Conservation (phyloP, 257 asterid genomes). For the Datura wrightii region DNA sequence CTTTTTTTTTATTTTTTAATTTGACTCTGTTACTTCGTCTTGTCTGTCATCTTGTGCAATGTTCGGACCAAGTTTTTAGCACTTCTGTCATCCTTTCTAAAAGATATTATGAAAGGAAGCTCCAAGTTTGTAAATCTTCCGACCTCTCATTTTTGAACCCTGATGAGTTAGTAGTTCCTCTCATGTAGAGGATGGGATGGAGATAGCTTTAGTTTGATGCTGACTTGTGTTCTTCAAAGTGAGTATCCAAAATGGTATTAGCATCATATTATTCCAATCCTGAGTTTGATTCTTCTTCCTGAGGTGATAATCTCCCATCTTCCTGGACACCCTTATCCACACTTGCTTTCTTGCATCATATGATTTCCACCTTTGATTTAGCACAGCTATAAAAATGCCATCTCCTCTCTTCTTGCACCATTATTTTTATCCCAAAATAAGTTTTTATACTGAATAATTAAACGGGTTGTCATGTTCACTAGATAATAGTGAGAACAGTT, state of each 20-base stretch:
- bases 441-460: neutral
- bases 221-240: constrained; percentile 26
- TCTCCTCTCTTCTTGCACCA: neutral
- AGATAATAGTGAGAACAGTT: neutral
- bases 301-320: constrained; percentile 17
- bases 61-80: constrained; percentile 20
- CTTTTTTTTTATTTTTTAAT: neutral
- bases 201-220: constrained; percentile 24
- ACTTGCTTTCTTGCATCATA: constrained; percentile 10
- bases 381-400: neutral
- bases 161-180: neutral
- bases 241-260: neutral
- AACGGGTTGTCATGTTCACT: constrained; percentile 17
- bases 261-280: constrained; percentile 1
- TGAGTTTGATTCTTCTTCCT: constrained; percentile 1
- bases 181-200: constrained; percentile 6
- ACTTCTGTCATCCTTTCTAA: neutral
- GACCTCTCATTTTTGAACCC: constrained; percentile 4
- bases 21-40: neutral
- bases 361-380: constrained; percentile 21
- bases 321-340: constrained; percentile 1
- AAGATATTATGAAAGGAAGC: neutral
- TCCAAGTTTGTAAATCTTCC: neutral
- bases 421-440: constrained; percentile 17
- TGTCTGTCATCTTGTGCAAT: neutral